These are phyloP conservation scores for Kondoa subrosea DNA, from an alignment of 768 basidiomycete species.

Conservation along the genomic window DNA sequence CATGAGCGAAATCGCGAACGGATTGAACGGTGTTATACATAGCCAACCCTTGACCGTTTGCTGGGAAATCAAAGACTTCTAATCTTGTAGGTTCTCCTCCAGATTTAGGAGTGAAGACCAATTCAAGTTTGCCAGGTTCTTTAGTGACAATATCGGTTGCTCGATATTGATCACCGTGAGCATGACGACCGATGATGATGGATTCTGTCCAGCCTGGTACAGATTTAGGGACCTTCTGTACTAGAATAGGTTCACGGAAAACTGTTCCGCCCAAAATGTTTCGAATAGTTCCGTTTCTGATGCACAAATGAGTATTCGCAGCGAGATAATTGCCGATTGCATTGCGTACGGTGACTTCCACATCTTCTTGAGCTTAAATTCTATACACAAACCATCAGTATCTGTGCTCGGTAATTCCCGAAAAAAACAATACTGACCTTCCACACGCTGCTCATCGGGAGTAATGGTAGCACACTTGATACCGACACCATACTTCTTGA, in stretches of 20 bases:
- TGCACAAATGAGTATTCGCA: not conserved
- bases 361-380: constrained; percentile 89
- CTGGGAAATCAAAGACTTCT: constrained; percentile 86
- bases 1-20: constrained; percentile 86
- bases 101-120: constrained; percentile 68
- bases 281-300: constrained; percentile 47
- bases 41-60: constrained; percentile 75
- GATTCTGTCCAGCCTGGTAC: constrained; percentile 95
- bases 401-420: too few relatives aligned
- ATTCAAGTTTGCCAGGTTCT: constrained; percentile 81
- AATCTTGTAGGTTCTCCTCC: constrained; percentile 49
- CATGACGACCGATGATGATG: constrained; percentile 90
- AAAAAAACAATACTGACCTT: not conserved
- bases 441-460: constrained; percentile 42
- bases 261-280: constrained; percentile 94
- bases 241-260: constrained; percentile 94
- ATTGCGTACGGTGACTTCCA: constrained; percentile 75
- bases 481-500: constrained; percentile 82
- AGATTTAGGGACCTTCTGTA: constrained; percentile 73
- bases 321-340: constrained; percentile 48
- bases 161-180: constrained; percentile 84
- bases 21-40: constrained; percentile 51
- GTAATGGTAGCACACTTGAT: constrained; percentile 71
- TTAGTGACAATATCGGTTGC: constrained; percentile 83
- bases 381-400: too few relatives aligned